Evolutionary conservation across 2,329 filamentous ascomycete genomes (phyloP), one percentile per base, ranked within the genome.

Genomic region (Fusarium setosum): DNA sequence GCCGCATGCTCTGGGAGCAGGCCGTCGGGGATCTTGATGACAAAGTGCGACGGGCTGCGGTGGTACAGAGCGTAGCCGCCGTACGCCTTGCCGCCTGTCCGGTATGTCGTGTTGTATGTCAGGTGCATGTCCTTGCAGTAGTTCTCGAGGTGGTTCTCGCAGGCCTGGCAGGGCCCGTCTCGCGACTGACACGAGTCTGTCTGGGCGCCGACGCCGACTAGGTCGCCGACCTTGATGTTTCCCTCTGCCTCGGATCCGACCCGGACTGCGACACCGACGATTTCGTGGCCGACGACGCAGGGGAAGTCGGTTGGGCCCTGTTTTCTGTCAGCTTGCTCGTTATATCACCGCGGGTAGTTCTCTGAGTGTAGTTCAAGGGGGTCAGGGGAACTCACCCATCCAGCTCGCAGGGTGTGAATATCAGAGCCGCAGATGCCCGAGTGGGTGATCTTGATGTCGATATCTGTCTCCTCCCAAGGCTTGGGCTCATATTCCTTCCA

Each of bases 1-100:
- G 92, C 92, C 0, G 90, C 91, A 38, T 88, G 76, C 42, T 81
- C 80, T 34, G 83, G 84, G 2, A 81, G 73, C 23, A 96, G 84
- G 38, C 83, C 86, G 11, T 92, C 90, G 6, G 92, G 93, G 67
- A 96, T 94, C 73, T 89, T 90, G 73, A 87, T 84, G 34, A 86
- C 84, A n/a, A 74, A 74, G 32, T 62, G 62, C 1, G 70, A 68
- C 0, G 66, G 65, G n/a, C 57, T 63, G 5, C 71, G 70, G 20
- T 73, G 62, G 26, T 70, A 72, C 0, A 59, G 12, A 2, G 86
- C 84, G 71, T 88, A 89, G 10, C 87, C 88, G 42, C 88, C 85
- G 77, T 88, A 81, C 6, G 87, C 82, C 53, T 92, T 82, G 32
- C 90, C 88, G 0, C 90, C 91, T 31, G 84, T 82, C n/a, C 83